Base-by-base conservation (phyloP, 176 grass and related monocot genomes). In the Carex scoparia region DNA sequence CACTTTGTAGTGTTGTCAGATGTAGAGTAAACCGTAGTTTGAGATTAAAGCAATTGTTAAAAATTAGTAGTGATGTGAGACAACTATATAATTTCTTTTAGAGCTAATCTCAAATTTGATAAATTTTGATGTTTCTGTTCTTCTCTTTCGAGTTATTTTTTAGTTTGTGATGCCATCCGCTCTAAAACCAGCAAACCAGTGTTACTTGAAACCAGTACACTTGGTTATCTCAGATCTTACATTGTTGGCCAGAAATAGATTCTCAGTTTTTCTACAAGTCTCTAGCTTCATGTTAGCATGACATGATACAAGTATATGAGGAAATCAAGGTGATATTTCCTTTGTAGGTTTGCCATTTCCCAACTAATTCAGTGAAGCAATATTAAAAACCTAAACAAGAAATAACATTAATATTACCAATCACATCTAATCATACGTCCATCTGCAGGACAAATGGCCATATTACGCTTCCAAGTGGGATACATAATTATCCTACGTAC, bases 1-100 rank as follows among this genome's bases (percentile, higher is more conserved):
- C 49, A 77, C 73, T 75, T 75, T 37, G 54, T 53, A 3, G 73
- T 55, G 56, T 57, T 69, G 32, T 76, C 46, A 76, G 46, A 38
- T 76, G 71, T 76, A 76, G 71, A 76, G 54, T 54, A 76, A 76
- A 76, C 54, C 71, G 51, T 56, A 2, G 35, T 37, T 78, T 56
- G 49, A 78, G 51, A 78, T 33, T 30, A 0, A 16, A 8, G 5
- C 74, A 57, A 23, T 77, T 78, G 49, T 11, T 78, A 16, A 30
- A 35, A 57, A 18, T 78, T 77, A 55, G 3, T 77, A 78, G 28
- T 57, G 28, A 9, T 57, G 11, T 76, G 46, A 2, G 12, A 33
- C 28, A 16, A 16, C 51, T 37, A 35, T 57, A 16, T 23, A 23
- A 23, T 16, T 78, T 71, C 35, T 44, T 37, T 76, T 30, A 38